Evolutionary conservation across 2,329 filamentous ascomycete genomes (phyloP).

Genomic region (Stachybotrys chlorohalonatus): DNA sequence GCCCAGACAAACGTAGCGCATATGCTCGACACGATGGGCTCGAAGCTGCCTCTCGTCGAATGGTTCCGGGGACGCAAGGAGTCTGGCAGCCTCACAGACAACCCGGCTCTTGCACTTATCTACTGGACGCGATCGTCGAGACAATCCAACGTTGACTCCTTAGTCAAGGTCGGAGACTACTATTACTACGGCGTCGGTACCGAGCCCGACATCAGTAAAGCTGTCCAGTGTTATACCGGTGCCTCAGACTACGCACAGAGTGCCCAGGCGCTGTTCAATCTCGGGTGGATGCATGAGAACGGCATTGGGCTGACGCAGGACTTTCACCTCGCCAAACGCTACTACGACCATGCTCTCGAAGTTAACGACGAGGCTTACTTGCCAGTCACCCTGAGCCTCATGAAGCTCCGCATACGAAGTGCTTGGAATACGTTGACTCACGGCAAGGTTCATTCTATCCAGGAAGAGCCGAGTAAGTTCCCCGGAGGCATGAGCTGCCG

Average conservation of each 20-base stretch:
- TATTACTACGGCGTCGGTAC: constrained; percentile 79
- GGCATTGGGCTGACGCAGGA: constrained; percentile 88
- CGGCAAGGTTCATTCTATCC: constrained; percentile 86
- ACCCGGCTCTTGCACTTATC: constrained; percentile 62
- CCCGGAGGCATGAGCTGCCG: background rate
- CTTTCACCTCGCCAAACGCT: constrained; percentile 92
- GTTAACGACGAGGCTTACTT: constrained; percentile 91
- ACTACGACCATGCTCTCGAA: constrained; percentile 86
- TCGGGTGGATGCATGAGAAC: constrained; percentile 99
- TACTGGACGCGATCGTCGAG: constrained; percentile 94
- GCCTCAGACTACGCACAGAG: constrained; percentile 87
- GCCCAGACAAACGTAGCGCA: constrained; percentile 87
- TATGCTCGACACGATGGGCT: constrained; percentile 67
- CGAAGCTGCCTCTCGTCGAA: constrained; percentile 25
- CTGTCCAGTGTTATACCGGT: constrained; percentile 84
- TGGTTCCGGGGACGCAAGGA: constrained; percentile 36
- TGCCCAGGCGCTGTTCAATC: constrained; percentile 91
- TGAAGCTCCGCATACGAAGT: constrained; percentile 76
- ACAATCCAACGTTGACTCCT: constrained; percentile 84
- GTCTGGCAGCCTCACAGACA: constrained; percentile 32
- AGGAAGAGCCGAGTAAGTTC: constrained; percentile 73
- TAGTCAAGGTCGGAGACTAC: constrained; percentile 98
- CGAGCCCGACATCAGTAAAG: constrained; percentile 66
- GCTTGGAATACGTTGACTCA: constrained; percentile 92
- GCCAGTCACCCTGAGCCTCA: constrained; percentile 77